Conservation (phyloP, 768 basidiomycete genomes). For the Boletus tomentosulus region DNA sequence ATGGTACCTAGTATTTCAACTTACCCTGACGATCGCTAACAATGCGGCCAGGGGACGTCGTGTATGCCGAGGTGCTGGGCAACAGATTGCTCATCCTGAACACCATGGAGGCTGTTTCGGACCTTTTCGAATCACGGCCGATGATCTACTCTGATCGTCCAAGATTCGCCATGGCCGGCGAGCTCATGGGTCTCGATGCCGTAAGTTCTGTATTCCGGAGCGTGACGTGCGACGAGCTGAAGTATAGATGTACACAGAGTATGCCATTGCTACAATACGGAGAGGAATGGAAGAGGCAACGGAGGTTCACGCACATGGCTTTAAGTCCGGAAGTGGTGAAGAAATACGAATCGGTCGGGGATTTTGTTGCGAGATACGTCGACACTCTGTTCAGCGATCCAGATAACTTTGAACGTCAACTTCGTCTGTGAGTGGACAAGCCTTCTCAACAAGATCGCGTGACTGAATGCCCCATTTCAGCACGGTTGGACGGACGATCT, state of each 20-base stretch:
- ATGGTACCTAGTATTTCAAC: neutral
- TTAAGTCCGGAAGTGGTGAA: conserved; percentile 29
- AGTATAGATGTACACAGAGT: conserved; percentile 8
- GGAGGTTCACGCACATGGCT: conserved; percentile 28
- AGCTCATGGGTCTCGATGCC: conserved; percentile 28
- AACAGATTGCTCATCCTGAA: conserved; percentile 29
- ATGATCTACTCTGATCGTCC: conserved; percentile 31
- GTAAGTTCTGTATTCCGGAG: conserved; percentile 2
- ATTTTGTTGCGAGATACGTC: conserved; percentile 20
- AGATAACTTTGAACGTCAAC: conserved; percentile 16
- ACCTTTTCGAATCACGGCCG: conserved; percentile 28
- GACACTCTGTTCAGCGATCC: conserved; percentile 11
- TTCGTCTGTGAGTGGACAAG: conserved; percentile 16
- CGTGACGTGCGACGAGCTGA: neutral
- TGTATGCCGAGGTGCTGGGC: conserved; percentile 27
- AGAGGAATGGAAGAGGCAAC: conserved; percentile 17
- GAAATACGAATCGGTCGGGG: conserved; percentile 31
- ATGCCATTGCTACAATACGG: conserved; percentile 22
- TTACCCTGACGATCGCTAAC: neutral
- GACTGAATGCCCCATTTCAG: neutral
- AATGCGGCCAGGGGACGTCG: conserved; percentile 23
- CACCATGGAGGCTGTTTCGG: conserved; percentile 22
- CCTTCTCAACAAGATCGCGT: neutral
- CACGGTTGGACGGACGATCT: conserved; percentile 14
- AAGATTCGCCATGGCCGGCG: conserved; percentile 34